Base-by-base conservation (phyloP, 371 early-diverging fungal species). In the Mucor plumbeus region DNA sequence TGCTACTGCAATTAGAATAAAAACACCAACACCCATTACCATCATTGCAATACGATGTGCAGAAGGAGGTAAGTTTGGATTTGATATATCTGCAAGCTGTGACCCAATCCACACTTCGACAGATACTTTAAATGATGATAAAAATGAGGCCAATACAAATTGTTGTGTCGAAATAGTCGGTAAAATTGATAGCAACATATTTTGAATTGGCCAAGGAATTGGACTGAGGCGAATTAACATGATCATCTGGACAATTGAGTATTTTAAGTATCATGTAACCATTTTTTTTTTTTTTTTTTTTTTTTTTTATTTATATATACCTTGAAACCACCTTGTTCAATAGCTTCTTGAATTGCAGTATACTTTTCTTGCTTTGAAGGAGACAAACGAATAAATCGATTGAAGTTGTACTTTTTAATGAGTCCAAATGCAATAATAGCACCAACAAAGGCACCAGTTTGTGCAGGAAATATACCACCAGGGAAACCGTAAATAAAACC, bases 71-170 rank as follows among this genome's bases (percentile, higher is more conserved):
- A 82, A 57, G 48, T 74, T 43, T 11, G 79, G 78, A 53, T 83
- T 75, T 21, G 83, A 73, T n/a, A 83, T 59, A 61, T 76, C 75
- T 3, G 83, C 83, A 10, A 83, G 63, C 38, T 80, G 80, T 26
- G 79, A 78, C 31, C 83, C 83, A 19, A 83, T 71, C 83, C 83
- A 83, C 0, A 83, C 79, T 58, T 83, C 83, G 14, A 83, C 53
- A 10, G 61, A 57, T 19, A 80, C 68, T 59, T 80, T 83, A 61
- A 72, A 71, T 0, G 74, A 69, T 6, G 77, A 71, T 8, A 83
- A 10, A 7, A 73, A 38, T 13, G 79, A 59, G 14, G 70, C 64
- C 14, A 73, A 6, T 9, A 69, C 38, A 43, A 69, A 83, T 35
- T 68, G 70, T n/a, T 55, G 60, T 1, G 64, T 56, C 10, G 63